Evolutionary conservation across 768 basidiomycete species (phyloP).

Genomic region (Tubosaeta sp.): DNA sequence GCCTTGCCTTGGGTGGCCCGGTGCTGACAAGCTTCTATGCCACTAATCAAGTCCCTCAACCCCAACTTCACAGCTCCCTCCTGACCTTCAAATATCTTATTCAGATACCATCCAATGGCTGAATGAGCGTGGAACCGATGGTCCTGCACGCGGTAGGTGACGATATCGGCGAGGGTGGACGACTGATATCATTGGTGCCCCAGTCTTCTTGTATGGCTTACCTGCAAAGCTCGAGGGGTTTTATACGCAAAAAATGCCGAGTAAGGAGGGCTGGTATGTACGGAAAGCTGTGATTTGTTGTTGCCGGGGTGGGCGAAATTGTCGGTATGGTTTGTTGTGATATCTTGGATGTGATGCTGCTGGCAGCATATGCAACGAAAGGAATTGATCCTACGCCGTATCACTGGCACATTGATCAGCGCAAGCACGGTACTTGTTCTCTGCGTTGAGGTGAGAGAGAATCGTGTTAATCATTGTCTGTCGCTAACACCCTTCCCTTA

Average conservation of each 20-base stretch:
- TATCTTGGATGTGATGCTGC: slow-evolving; percentile 40
- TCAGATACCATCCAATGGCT: slow-evolving; percentile 91
- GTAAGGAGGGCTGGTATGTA: slow-evolving; percentile 55
- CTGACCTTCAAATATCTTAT: slow-evolving; percentile 90
- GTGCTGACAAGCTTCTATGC: slow-evolving; percentile 72
- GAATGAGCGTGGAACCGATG: slow-evolving; percentile 82
- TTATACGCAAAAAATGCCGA: slow-evolving; percentile 90
- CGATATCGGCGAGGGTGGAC: slow-evolving; percentile 97
- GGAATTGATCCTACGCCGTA: slow-evolving; percentile 87
- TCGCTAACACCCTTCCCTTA: neutral
- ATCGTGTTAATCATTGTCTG: neutral
- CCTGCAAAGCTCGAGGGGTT: slow-evolving; percentile 94
- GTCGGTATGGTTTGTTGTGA: slow-evolving; percentile 60
- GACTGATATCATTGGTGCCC: slow-evolving; percentile 92
- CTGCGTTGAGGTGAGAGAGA: slow-evolving; percentile 71
- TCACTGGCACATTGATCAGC: slow-evolving; percentile 97
- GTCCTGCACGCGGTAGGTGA: slow-evolving; percentile 81
- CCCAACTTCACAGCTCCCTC: slow-evolving; percentile 74
- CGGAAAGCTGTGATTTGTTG: slow-evolving; percentile 94
- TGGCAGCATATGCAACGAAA: slow-evolving; percentile 86
- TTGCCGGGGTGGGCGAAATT: slow-evolving; percentile 99
- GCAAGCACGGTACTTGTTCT: slow-evolving; percentile 97
- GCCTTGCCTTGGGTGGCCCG: no score
- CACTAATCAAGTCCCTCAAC: slow-evolving; percentile 88
- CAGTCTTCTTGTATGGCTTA: slow-evolving; percentile 92